Evolutionary conservation across 2,329 filamentous ascomycete species (phyloP).

Genomic region (Lachnellula suecica): DNA sequence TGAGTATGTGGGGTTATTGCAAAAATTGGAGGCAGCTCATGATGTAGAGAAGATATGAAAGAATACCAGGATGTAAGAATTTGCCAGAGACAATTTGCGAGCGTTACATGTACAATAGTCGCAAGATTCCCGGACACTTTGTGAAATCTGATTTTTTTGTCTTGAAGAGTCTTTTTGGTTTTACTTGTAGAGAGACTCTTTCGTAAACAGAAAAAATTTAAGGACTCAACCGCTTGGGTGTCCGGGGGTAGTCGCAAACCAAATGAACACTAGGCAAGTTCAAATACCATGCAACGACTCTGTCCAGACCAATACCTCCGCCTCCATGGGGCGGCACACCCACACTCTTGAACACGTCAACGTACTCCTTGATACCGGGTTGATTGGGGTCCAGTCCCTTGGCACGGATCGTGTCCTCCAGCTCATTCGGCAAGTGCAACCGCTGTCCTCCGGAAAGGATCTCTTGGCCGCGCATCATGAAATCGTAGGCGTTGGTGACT

Average conservation of each 20-base stretch:
- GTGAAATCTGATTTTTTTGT: no score
- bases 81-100: no score
- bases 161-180: no score
- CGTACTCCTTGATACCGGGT: slow-evolving; percentile 82
- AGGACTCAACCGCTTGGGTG: slow-evolving; percentile 57
- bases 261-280: slow-evolving; percentile 59
- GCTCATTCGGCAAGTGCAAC: slow-evolving; percentile 75
- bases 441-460: slow-evolving; percentile 90
- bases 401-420: slow-evolving; percentile 74
- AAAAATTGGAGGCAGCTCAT: no score
- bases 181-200: no score
- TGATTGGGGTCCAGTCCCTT: slow-evolving; percentile 79
- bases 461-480: slow-evolving; percentile 91
- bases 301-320: slow-evolving; percentile 85
- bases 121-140: no score
- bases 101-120: no score
- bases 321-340: slow-evolving; percentile 89
- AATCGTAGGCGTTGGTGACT: slow-evolving; percentile 72
- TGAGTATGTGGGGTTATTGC: no score
- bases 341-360: slow-evolving; percentile 76
- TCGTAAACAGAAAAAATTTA: slow-evolving; percentile 34
- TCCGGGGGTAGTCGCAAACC: slow-evolving; percentile 57
- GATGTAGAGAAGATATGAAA: no score
- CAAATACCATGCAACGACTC: slow-evolving; percentile 71
- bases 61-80: no score